Percentiles rank a stretch among this genome's conserved stretches.
These are phyloP conservation scores for Paspalum notatum DNA, from an alignment of 176 grass and related monocot genomes.

Conservation along the genomic window DNA sequence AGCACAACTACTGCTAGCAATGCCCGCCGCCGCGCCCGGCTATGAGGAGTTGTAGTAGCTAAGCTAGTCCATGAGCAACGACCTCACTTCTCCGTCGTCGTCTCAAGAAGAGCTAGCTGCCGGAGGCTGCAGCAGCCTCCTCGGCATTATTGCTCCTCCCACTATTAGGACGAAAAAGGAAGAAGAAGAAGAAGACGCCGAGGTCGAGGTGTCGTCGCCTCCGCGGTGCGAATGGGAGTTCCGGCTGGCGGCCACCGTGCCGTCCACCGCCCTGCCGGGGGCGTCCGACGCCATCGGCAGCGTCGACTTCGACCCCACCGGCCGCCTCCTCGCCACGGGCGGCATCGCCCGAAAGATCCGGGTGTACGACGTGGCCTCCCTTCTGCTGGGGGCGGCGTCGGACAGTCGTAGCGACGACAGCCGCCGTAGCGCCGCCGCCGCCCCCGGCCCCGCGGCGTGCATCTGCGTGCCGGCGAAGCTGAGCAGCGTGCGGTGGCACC, in stretches of 20 bases:
- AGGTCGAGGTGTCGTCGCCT: constrained; percentile 42
- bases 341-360: constrained; percentile 92
- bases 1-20: not conserved
- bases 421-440: too few species aligned
- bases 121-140: not conserved
- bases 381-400: not conserved
- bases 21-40: not conserved
- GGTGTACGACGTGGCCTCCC: constrained; percentile 48
- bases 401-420: not conserved
- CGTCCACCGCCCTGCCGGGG: constrained; percentile 54
- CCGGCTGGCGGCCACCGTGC: constrained; percentile 59
- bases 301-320: constrained; percentile 73
- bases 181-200: not conserved
- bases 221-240: constrained; percentile 72
- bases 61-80: constrained; percentile 45
- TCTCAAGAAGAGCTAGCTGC: not conserved
- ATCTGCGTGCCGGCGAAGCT: constrained; percentile 96
- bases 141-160: not conserved
- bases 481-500: constrained; percentile 87
- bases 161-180: not conserved
- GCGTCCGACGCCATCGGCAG: constrained; percentile 70
- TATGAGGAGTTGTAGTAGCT: constrained; percentile 24
- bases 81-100: constrained; percentile 27
- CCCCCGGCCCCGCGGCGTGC: constrained; percentile 36
- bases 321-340: constrained; percentile 76